phyloP scores from a whole-genome alignment of 495 filamentous ascomycete genomes.

The Tuber indicum region DNA sequence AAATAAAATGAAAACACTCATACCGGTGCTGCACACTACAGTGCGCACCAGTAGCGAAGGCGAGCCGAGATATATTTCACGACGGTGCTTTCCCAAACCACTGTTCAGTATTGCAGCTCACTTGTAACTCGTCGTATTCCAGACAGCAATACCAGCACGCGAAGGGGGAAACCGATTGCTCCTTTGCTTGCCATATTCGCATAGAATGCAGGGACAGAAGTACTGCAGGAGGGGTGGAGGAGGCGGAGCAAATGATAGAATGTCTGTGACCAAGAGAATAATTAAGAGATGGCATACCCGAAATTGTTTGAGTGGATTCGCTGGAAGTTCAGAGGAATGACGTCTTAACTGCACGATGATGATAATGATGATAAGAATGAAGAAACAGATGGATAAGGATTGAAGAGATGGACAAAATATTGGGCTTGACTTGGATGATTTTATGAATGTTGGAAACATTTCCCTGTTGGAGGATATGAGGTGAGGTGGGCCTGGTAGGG shows the following conservation, averaged over 20 bases:
- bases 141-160: not conserved
- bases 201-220: not conserved
- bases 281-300: not conserved
- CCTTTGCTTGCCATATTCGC: not conserved
- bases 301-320: not conserved
- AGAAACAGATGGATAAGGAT: not conserved
- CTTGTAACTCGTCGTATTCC: constrained; percentile 4
- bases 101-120: not conserved
- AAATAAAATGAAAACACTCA: not conserved
- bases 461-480: not conserved
- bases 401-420: not conserved
- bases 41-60: not conserved
- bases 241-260: not conserved
- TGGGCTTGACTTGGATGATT: not conserved
- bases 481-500: not conserved
- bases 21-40: not conserved
- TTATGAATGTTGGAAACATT: not conserved
- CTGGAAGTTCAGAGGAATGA: not conserved
- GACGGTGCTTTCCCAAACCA: not conserved
- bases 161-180: not conserved
- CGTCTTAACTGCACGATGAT: not conserved
- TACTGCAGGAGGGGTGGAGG: not conserved
- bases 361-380: not conserved
- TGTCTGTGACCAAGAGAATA: not conserved
- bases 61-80: not conserved